These are phyloP conservation scores for Macadamia tetraphylla DNA, from an alignment of 164 flowering plant species.

Conservation along the genomic window DNA sequence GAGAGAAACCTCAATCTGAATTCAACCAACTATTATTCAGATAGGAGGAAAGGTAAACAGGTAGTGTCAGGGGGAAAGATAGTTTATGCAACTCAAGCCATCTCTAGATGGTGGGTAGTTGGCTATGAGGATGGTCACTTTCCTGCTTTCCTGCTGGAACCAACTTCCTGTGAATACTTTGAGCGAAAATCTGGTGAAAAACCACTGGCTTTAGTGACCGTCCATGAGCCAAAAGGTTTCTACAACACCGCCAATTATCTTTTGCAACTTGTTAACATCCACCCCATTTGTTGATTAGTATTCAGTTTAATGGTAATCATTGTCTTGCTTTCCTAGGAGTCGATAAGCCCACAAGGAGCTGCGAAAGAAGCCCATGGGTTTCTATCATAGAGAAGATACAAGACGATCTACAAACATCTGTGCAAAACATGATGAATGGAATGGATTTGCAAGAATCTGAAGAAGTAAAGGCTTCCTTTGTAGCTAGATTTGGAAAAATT, in stretches of 20 bases:
- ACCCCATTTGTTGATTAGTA: neutral
- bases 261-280: neutral
- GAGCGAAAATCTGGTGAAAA: slow-evolving; percentile 28
- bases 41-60: slow-evolving; percentile 10
- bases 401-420: slow-evolving; percentile 26
- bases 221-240: slow-evolving; percentile 20
- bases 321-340: slow-evolving; percentile 11
- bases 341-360: slow-evolving; percentile 5
- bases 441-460: slow-evolving; percentile 11
- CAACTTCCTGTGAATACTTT: slow-evolving; percentile 23
- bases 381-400: slow-evolving; percentile 25
- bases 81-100: slow-evolving; percentile 20
- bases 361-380: slow-evolving; percentile 20
- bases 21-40: slow-evolving; percentile 2
- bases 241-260: neutral
- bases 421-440: slow-evolving; percentile 23
- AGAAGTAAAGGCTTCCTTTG: slow-evolving; percentile 28
- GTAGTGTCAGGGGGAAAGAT: slow-evolving; percentile 16
- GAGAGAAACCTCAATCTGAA: slow-evolving; percentile 16
- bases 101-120: slow-evolving; percentile 29
- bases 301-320: slow-evolving; percentile 1
- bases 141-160: slow-evolving; percentile 28
- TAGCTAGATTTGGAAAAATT: slow-evolving; percentile 39
- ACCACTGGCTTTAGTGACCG: slow-evolving; percentile 24
- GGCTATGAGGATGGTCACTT: slow-evolving; percentile 26